Base-by-base conservation (phyloP, 352 stramenopile species). In the Globisporangium cederbergense region DNA sequence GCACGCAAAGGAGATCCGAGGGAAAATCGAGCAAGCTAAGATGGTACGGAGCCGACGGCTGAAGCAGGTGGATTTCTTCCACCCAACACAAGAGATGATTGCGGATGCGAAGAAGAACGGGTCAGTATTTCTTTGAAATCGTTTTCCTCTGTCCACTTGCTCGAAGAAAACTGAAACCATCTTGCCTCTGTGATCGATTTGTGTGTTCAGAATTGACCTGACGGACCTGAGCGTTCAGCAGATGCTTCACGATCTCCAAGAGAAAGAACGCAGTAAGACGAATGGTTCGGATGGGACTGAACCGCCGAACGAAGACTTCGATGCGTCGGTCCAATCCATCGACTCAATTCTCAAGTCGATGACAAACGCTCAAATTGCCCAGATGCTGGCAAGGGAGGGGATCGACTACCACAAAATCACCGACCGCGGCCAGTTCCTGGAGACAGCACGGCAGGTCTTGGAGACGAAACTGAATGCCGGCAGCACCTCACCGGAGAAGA, bases 181-280 rank as follows among this genome's bases (percentile, higher is more conserved):
- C 34, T 34, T 16, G 50, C 13, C 46, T 9, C 25, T 54, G 14
- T 36, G 18, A 25, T 34, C 28, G 16, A 20, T 36, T 62, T 22
- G 16, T 58, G 30, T 25, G 32, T 1, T 40, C 36, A 95, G 86
- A 25, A 93, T 95, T 46, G 85, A 94, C 70, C 62, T 94, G 46
- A 90, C 79, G 0, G 84, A 93, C 57, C 67, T 49, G 11, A 81
- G 78, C 56, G 75, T 93, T 4, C 87, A 96, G 66, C 70, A 88
- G 64, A 93, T 93, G 80, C 68, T 96, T 18, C 74, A 89, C 43
- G 78, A 96, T 38, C 74, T 94, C 14, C 87, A 94, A 72, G 73
- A 89, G 25, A 79, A 91, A 28, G 79, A 93, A 57, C 73, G 73
- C 8, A 66, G 55, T 36, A 80, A 88, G 58, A 36, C 65, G 11